Base-by-base conservation (phyloP, 495 filamentous ascomycete genomes). In the Penicillium herquei region DNA sequence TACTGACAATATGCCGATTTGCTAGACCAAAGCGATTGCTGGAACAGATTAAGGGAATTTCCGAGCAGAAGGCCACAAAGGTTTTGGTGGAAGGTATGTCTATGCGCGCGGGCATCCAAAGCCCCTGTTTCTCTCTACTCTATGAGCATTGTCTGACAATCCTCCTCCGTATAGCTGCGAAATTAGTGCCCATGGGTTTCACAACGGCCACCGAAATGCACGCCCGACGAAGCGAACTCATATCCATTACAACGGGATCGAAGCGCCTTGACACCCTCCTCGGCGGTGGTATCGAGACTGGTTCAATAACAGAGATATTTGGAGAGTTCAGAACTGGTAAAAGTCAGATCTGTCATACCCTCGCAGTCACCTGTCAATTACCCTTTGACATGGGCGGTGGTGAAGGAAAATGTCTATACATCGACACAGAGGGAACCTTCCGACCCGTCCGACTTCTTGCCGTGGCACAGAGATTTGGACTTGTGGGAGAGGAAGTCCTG, bases 121-220 rank as follows among this genome's bases (percentile, higher is more conserved):
- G 31, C 47, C 46, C 13, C 12, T 31, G 30, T 31, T 14, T 6
- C n/a, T 53, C 61, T 62, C 5, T 12, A 61, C 9, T 6, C 9
- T 11, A 33, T 10, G 2, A 21, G 11, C 37, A 11, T 14, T 39
- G 7, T 56, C 51, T 59, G 46, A 55, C 33, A 1, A 1, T 30
- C 32, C 37, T 45, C 17, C 43, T 0, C 17, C 32, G 26, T 10
- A 54, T 62, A 95, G 94, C 93, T 21, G 90, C 91, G 13, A 98
- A 96, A 70, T 81, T 97, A 39, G 94, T 98, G 0, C 94, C 94
- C 0, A 96, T 98, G 91, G 94, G 94, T 9, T 98, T 98, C 67
- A 98, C 94, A 7, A 98, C 94, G 0, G 94, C 94, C n/a, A 98
- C 94, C 0, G 94, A 98, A 75, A 98, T 98, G 95, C 94, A 98